Conservation (phyloP, 768 basidiomycete genomes). For the Austroboletus eburneus region DNA sequence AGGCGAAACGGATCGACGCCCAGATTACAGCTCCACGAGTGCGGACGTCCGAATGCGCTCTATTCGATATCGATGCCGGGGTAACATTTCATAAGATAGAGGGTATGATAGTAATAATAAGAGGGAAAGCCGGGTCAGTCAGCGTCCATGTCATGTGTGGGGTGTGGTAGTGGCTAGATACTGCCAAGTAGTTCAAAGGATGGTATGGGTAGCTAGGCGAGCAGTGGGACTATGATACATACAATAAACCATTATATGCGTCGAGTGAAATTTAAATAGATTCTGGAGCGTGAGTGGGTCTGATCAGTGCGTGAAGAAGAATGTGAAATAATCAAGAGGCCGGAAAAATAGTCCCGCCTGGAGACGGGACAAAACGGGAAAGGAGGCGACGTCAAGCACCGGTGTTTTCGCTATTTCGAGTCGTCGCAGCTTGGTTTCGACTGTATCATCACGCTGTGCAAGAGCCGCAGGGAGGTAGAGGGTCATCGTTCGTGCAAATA, state of each 20-base stretch:
- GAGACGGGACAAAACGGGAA: too few species aligned
- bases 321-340: constrained; percentile 7
- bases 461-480: neutral
- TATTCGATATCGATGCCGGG: neutral
- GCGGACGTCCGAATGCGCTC: too few species aligned
- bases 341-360: neutral
- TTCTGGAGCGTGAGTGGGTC: constrained; percentile 8
- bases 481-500: constrained; percentile 19
- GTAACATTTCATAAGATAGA: neutral
- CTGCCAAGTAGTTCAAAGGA: neutral
- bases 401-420: neutral
- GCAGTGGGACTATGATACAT: constrained; percentile 17
- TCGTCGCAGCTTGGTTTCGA: constrained; percentile 3
- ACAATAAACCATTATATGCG: constrained; percentile 18
- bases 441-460: neutral
- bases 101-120: neutral
- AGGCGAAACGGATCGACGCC: too few species aligned
- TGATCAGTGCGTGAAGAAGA: constrained; percentile 7
- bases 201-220: neutral
- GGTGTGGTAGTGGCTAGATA: too few species aligned
- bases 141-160: neutral
- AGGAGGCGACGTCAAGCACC: neutral
- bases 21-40: too few species aligned
- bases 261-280: constrained; percentile 4
- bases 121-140: neutral